Conservation (phyloP, 2,329 filamentous ascomycete genomes). For the Mollisia scopiformis region DNA sequence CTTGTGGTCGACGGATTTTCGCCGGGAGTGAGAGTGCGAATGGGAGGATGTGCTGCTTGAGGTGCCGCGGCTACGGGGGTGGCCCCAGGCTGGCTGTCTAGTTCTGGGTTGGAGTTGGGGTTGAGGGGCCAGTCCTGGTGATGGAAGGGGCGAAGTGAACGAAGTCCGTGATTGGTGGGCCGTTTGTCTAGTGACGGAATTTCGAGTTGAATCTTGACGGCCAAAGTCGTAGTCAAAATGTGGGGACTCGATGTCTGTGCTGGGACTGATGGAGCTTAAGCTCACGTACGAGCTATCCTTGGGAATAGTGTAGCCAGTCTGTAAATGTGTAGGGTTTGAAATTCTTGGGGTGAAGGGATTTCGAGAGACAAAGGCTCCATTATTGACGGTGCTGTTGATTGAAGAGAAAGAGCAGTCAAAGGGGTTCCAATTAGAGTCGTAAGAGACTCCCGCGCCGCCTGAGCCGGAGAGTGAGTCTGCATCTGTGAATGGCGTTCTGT, state of each 20-base stretch:
- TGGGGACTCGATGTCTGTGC: too few relatives aligned
- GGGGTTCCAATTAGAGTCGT: slow-evolving; percentile 3
- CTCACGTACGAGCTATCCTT: not conserved
- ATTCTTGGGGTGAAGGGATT: not conserved
- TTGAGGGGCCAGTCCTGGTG: not conserved
- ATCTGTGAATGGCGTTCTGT: not conserved
- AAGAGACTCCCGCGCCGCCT: not conserved
- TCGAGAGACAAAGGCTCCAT: not conserved
- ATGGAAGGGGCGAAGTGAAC: not conserved
- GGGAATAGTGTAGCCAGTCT: not conserved
- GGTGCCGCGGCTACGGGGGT: not conserved
- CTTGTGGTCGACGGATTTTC: not conserved
- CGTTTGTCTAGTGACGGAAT: not conserved
- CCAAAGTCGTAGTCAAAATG: not conserved
- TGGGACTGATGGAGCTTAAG: not conserved
- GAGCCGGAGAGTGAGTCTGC: not conserved
- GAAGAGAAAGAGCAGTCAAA: slow-evolving; percentile 3
- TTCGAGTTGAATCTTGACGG: not conserved
- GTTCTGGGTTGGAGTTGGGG: not conserved
- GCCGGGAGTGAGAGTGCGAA: not conserved
- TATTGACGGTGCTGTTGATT: not conserved
- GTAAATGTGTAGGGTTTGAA: not conserved
- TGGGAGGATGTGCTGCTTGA: not conserved
- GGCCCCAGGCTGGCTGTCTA: not conserved
- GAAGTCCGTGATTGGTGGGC: too few relatives aligned